phyloP scores from a whole-genome alignment of 331 rosid genomes.

The Malus hybrid region DNA sequence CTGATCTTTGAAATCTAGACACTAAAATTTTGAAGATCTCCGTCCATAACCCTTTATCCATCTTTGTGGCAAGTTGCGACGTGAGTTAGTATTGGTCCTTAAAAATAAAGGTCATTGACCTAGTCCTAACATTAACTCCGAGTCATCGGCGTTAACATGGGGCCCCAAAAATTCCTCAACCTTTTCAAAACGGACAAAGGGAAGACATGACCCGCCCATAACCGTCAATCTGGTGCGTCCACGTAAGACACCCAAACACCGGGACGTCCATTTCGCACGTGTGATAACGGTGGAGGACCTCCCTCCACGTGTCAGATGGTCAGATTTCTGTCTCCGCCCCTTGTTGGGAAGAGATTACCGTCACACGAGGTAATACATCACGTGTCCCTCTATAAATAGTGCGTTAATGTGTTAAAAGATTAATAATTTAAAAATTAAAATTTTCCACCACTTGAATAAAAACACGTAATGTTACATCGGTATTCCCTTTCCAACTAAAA shows the following conservation, averaged over 20 bases:
- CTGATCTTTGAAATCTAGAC: too few relatives aligned
- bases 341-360: neutral
- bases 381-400: too few relatives aligned
- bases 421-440: too few relatives aligned
- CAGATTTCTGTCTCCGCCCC: conserved; percentile 13
- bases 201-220: too few relatives aligned
- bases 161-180: neutral
- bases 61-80: neutral
- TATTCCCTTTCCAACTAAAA: too few relatives aligned
- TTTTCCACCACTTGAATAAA: too few relatives aligned
- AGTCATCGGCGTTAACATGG: neutral
- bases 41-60: too few relatives aligned
- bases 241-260: neutral
- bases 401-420: too few relatives aligned
- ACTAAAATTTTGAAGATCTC: too few relatives aligned
- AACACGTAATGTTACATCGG: too few relatives aligned
- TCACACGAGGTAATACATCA: too few relatives aligned
- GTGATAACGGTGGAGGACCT: neutral
- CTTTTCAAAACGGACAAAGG: too few relatives aligned
- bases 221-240: neutral
- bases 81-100: neutral
- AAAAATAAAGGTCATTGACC: neutral
- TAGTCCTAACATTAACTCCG: neutral
- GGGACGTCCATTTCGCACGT: conserved; percentile 16
- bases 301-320: conserved; percentile 29